Conservation (phyloP, 352 stramenopile species). For the Globisporangium polare region DNA sequence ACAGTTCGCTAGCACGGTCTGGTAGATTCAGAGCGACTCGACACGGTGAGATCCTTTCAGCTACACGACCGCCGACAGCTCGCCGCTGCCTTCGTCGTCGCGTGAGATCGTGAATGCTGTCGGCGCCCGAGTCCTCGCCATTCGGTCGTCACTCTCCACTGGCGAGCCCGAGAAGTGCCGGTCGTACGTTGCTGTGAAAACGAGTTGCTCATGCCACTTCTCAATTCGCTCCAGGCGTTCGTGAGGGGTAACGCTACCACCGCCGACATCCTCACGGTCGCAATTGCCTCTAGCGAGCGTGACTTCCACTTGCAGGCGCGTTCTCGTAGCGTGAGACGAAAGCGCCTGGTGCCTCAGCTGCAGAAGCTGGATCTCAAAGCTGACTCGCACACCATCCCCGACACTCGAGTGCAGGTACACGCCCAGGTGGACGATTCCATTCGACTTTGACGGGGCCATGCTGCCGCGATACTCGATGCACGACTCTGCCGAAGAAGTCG, state of each 20-base stretch:
- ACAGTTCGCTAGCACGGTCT: too few species aligned
- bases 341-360: neutral
- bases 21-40: neutral
- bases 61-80: slow-evolving; percentile 4
- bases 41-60: neutral
- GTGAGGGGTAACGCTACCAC: neutral
- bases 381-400: neutral
- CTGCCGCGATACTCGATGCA: slow-evolving; percentile 10
- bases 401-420: neutral
- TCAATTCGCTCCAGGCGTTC: neutral
- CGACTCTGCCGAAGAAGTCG: neutral
- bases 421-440: neutral
- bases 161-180: neutral
- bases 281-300: neutral
- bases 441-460: neutral
- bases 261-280: neutral
- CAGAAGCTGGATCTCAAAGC: neutral
- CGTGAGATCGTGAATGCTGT: slow-evolving; percentile 2
- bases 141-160: neutral
- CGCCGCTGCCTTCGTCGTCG: neutral
- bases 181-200: slow-evolving; percentile 3
- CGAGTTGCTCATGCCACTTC: neutral
- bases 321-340: neutral
- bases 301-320: slow-evolving; percentile 3
- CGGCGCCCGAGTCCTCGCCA: neutral